Evolutionary conservation across 2,329 filamentous ascomycete genomes (phyloP).

Genomic region (Colletotrichum sp.): DNA sequence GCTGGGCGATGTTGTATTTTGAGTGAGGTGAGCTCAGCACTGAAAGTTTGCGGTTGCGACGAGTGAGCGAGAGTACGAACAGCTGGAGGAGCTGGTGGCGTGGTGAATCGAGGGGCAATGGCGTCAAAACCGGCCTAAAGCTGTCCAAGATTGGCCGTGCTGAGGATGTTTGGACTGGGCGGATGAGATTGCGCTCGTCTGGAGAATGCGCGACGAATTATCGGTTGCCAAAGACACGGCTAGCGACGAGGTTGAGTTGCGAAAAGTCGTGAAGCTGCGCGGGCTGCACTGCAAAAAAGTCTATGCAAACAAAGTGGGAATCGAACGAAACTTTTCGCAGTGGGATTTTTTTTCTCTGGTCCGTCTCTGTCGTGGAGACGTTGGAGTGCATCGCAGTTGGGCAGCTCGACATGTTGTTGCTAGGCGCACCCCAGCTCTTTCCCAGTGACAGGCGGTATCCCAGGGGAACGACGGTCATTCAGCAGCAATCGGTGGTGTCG

Average conservation of each 20-base stretch:
- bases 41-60: not conserved
- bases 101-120: constrained; percentile 14
- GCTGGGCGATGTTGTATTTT: not conserved
- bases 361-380: not conserved
- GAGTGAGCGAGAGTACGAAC: not conserved
- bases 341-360: constrained; percentile 1
- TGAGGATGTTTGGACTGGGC: not conserved
- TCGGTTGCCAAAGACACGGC: not conserved
- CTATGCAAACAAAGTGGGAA: constrained; percentile 17
- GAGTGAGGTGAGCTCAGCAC: not conserved
- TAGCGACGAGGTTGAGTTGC: not conserved
- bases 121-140: not conserved
- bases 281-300: constrained; percentile 1
- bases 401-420: constrained; percentile 9
- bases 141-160: not conserved
- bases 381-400: constrained; percentile 9
- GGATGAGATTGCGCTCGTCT: constrained; percentile 8
- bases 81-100: constrained; percentile 1
- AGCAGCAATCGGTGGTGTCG: not conserved
- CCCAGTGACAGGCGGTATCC: constrained; percentile 7
- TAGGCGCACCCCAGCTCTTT: not conserved
- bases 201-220: constrained; percentile 5
- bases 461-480: constrained; percentile 8
- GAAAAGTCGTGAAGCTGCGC: not conserved
- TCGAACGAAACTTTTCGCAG: constrained; percentile 16